Conservation (phyloP, 495 filamentous ascomycete species). For the Collariella sp. region DNA sequence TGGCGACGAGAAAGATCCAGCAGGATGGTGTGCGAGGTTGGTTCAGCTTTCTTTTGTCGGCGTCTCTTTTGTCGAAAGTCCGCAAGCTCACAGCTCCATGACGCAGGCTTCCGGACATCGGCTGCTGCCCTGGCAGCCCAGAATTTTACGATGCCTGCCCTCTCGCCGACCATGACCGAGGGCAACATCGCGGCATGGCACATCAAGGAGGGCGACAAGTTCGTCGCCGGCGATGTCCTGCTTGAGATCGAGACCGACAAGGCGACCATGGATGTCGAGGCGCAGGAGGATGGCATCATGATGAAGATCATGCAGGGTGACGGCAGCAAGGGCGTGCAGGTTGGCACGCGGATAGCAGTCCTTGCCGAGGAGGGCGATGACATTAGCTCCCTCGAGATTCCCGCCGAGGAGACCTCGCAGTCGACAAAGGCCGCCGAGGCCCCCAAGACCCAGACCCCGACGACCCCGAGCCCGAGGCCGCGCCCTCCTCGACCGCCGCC, state of each 20-base stretch:
- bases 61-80: background rate
- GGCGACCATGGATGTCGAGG: conserved; percentile 85
- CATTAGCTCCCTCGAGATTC: conserved; percentile 57
- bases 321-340: conserved; percentile 60
- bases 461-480: conserved; percentile 20
- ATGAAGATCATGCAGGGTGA: conserved; percentile 68
- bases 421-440: conserved; percentile 15
- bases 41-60: background rate
- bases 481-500: conserved; percentile 20
- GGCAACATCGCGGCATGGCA: conserved; percentile 72
- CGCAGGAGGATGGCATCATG: conserved; percentile 70
- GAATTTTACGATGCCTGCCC: conserved; percentile 78
- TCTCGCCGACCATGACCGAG: conserved; percentile 82
- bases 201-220: conserved; percentile 70
- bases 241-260: conserved; percentile 86
- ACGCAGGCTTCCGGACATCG: conserved; percentile 53
- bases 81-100: conserved; percentile 1
- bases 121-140: conserved; percentile 54
- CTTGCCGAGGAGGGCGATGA: conserved; percentile 70
- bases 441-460: conserved; percentile 18
- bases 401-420: conserved; percentile 44
- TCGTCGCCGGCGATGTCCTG: conserved; percentile 67
- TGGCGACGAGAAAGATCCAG: conserved; percentile 39
- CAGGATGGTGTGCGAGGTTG: conserved; percentile 46
- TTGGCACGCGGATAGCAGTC: conserved; percentile 67